Percentiles rank a stretch among this genome's conserved stretches.
phyloP scores from a whole-genome alignment of 768 basidiomycete species.

The Mycena olivaceomarginata region DNA sequence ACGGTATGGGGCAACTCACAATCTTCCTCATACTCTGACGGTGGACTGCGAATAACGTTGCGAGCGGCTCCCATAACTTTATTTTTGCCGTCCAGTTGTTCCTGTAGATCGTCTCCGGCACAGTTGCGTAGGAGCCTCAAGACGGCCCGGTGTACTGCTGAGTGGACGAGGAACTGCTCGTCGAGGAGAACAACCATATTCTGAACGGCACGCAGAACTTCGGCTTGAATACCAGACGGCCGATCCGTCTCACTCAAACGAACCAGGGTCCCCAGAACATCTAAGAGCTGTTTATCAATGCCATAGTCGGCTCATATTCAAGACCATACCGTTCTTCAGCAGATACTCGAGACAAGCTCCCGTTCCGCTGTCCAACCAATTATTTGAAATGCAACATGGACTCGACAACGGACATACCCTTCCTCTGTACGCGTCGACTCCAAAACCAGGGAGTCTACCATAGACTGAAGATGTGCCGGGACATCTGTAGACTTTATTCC shows the following conservation, averaged over 20 bases:
- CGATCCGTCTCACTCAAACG: slow-evolving; percentile 90
- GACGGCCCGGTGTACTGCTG: slow-evolving; percentile 92
- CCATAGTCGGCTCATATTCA: slow-evolving; percentile 3
- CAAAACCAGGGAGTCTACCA: slow-evolving; percentile 91
- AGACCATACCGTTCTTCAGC: slow-evolving; percentile 84
- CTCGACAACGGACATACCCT: slow-evolving; percentile 74
- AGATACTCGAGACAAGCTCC: slow-evolving; percentile 95
- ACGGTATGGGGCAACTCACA: slow-evolving; percentile 67
- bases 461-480: slow-evolving; percentile 81
- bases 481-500: slow-evolving; percentile 91
- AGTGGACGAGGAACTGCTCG: slow-evolving; percentile 95
- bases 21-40: slow-evolving; percentile 94
- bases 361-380: slow-evolving; percentile 74
- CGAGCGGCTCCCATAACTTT: slow-evolving; percentile 91
- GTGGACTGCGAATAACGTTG: slow-evolving; percentile 77
- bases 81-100: slow-evolving; percentile 87
- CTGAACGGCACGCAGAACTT: slow-evolving; percentile 90
- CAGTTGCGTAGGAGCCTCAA: slow-evolving; percentile 90
- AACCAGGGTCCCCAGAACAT: slow-evolving; percentile 90
- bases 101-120: slow-evolving; percentile 94
- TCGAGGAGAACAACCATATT: slow-evolving; percentile 95
- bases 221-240: slow-evolving; percentile 93
- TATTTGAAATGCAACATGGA: slow-evolving; percentile 13
- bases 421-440: slow-evolving; percentile 92
- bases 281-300: slow-evolving; percentile 58